Conservation (phyloP, 257 asterid species). For the Solanum pennellii region DNA sequence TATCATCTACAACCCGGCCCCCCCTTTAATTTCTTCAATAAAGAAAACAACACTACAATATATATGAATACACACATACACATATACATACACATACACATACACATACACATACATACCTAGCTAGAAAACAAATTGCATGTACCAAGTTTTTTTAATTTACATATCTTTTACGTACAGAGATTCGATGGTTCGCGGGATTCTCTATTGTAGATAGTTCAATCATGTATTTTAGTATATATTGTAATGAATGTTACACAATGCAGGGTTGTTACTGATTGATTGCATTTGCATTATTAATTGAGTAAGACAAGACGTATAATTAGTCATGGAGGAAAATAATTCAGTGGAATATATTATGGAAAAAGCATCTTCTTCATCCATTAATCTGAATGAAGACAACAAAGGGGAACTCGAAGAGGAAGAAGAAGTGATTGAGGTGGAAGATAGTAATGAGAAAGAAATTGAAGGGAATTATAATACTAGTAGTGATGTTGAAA, state of each 20-base stretch:
- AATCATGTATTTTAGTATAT: neutral
- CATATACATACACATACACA: neutral
- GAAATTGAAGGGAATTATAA: conserved; percentile 15
- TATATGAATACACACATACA: neutral
- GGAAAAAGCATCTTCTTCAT: conserved; percentile 20
- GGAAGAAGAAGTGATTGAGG: conserved; percentile 3
- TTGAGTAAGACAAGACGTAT: neutral
- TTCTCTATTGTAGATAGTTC: conserved; percentile 9
- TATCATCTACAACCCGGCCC: neutral
- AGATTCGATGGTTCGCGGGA: conserved; percentile 60
- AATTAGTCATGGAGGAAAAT: conserved; percentile 15
- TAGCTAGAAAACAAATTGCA: neutral
- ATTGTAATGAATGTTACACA: neutral
- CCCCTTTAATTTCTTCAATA: neutral
- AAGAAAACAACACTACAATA: neutral
- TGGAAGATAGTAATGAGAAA: conserved; percentile 13
- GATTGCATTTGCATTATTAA: neutral
- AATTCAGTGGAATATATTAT: neutral
- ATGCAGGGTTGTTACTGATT: neutral
- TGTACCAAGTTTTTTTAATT: neutral
- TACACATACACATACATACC: neutral
- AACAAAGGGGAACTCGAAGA: neutral
- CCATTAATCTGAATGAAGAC: conserved; percentile 63
- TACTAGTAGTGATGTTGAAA: conserved; percentile 21
- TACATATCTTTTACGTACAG: neutral